Evolutionary conservation across 2,329 filamentous ascomycete species (phyloP).

Genomic region (Colletotrichum salicis): DNA sequence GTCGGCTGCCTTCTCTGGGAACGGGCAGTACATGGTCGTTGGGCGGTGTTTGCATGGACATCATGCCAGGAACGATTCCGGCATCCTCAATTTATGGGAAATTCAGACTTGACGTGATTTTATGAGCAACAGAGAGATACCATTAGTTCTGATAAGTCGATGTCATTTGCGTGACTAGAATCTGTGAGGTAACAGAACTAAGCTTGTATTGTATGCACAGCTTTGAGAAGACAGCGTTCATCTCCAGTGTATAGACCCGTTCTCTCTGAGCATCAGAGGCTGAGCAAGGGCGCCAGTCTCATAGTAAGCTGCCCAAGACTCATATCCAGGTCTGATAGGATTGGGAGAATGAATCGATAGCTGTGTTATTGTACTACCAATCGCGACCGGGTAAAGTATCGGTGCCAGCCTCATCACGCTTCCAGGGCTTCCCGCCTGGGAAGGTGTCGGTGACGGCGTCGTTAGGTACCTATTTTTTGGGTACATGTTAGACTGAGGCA

Average conservation of each 20-base stretch:
- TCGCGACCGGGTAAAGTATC: neutral
- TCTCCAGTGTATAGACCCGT: neutral
- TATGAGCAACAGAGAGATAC: neutral
- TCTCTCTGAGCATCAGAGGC: neutral
- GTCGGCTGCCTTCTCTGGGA: conserved; percentile 21
- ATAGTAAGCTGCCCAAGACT: no score
- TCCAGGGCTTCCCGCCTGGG: neutral
- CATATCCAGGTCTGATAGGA: neutral
- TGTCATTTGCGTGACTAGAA: no score
- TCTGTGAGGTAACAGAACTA: no score
- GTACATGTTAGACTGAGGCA: neutral
- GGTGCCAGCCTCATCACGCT: neutral
- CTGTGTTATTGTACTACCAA: neutral
- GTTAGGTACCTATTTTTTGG: neutral
- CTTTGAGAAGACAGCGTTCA: no score
- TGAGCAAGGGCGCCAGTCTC: no score
- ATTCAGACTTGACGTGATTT: neutral
- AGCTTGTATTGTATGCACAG: no score
- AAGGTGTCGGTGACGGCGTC: neutral
- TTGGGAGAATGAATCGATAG: neutral
- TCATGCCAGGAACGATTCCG: conserved; percentile 20
- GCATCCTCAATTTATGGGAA: conserved; percentile 25
- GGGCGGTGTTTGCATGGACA: conserved; percentile 21
- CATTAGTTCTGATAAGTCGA: neutral
- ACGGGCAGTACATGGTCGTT: conserved; percentile 12